Conservation (phyloP, 441 rosid species). For the Pelargonium hybrid region DNA sequence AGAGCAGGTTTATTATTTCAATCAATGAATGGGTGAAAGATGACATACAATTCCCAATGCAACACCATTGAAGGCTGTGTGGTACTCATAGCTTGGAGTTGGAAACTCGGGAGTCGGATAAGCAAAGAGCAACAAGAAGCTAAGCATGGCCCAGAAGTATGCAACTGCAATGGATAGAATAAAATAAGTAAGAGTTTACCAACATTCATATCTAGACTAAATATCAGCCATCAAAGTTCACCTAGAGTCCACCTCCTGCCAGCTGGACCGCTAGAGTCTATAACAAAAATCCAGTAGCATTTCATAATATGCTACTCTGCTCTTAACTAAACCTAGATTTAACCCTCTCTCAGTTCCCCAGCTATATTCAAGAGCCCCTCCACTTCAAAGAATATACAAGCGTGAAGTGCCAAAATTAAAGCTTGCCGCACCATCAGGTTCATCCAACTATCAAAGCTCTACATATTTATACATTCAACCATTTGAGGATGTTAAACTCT, state of each 20-base stretch:
- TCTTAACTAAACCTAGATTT: background rate
- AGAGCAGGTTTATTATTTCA: background rate
- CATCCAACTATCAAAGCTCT: background rate
- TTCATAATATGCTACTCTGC: background rate
- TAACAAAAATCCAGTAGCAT: background rate
- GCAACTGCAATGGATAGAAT: conserved; percentile 44
- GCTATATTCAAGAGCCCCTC: background rate
- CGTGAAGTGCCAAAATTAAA: background rate
- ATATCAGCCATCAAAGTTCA: background rate
- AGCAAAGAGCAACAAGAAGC: conserved; percentile 85
- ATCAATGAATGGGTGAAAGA: background rate
- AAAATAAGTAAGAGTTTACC: background rate
- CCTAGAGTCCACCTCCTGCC: conserved; percentile 1
- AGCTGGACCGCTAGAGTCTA: background rate
- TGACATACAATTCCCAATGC: conserved; percentile 79
- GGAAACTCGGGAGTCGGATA: conserved; percentile 88
- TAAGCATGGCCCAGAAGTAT: conserved; percentile 73
- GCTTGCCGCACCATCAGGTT: background rate
- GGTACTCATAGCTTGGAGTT: conserved; percentile 91
- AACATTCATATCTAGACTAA: too few relatives aligned
- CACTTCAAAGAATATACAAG: background rate
- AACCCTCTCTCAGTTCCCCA: too few relatives aligned
- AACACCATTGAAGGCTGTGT: conserved; percentile 82
- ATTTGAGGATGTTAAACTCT: too few relatives aligned
- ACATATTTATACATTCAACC: background rate